These are phyloP conservation scores for Dendrothele bispora DNA, from an alignment of 768 basidiomycete species.

Conservation along the genomic window DNA sequence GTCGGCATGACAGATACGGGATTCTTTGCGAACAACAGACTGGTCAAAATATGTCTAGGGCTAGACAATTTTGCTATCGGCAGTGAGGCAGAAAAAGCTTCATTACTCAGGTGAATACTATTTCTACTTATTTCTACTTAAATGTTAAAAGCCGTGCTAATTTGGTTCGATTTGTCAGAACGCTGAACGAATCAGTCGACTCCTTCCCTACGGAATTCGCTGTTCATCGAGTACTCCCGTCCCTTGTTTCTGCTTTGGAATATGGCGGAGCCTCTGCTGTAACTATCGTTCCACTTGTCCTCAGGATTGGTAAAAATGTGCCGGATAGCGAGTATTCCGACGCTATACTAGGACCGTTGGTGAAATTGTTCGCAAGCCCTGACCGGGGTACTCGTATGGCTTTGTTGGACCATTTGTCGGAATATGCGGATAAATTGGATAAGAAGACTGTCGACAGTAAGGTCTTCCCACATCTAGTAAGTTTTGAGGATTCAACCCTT, in stretches of 20 bases:
- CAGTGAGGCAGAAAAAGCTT: constrained; percentile 76
- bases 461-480: constrained; percentile 89
- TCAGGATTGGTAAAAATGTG: constrained; percentile 75
- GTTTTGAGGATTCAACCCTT: constrained; percentile 19
- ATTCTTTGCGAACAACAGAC: constrained; percentile 80
- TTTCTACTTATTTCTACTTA: neutral
- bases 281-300: constrained; percentile 78
- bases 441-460: constrained; percentile 82
- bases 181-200: constrained; percentile 74
- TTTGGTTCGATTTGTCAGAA: constrained; percentile 37
- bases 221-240: constrained; percentile 84
- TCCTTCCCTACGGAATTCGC: constrained; percentile 88
- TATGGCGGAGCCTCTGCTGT: constrained; percentile 77
- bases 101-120: constrained; percentile 59
- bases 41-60: constrained; percentile 82
- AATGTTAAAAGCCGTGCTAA: neutral
- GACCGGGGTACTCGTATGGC: constrained; percentile 96
- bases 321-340: constrained; percentile 69
- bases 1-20: constrained; percentile 79
- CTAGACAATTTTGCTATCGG: constrained; percentile 83
- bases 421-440: constrained; percentile 87
- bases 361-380: constrained; percentile 83
- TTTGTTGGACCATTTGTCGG: constrained; percentile 78
- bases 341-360: constrained; percentile 71
- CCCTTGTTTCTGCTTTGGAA: constrained; percentile 75